phyloP scores from a whole-genome alignment of 2,329 filamentous ascomycete species.

The Botrytis fragariae region DNA sequence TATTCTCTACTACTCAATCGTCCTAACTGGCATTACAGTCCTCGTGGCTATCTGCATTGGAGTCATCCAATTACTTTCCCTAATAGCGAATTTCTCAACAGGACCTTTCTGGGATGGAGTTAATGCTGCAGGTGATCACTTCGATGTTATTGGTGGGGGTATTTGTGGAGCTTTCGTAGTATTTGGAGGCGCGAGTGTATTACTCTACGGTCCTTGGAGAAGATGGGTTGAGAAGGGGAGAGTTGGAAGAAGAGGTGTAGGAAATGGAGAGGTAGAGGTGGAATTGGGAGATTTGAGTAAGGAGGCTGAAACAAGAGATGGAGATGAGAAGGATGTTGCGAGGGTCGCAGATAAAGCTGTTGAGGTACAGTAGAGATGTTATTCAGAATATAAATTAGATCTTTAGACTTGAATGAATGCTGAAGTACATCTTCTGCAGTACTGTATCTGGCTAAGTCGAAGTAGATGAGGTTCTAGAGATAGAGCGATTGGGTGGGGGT shows the following conservation, averaged over 20 bases:
- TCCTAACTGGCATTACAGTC: conserved; percentile 39
- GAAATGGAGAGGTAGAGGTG: not conserved
- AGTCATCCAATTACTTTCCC: conserved; percentile 75
- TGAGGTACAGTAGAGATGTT: not conserved
- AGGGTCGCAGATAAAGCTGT: not conserved
- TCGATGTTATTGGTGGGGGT: conserved; percentile 78
- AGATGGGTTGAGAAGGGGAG: conserved; percentile 46
- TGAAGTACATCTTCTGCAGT: not conserved
- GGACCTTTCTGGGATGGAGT: conserved; percentile 93
- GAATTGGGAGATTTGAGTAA: not conserved
- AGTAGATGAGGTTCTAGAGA: not conserved
- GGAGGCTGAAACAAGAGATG: not conserved
- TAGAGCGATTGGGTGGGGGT: not conserved
- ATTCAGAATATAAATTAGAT: not conserved
- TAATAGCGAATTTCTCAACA: conserved; percentile 71
- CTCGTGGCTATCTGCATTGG: conserved; percentile 64
- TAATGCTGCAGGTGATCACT: conserved; percentile 70
- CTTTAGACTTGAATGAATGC: not conserved
- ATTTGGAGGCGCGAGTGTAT: conserved; percentile 58
- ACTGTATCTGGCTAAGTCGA: not conserved
- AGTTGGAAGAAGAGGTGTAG: not conserved
- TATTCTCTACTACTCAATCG: conserved; percentile 81
- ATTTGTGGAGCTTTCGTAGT: conserved; percentile 85
- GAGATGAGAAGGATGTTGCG: not conserved
- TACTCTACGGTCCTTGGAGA: conserved; percentile 81